phyloP scores from a whole-genome alignment of 116 monocot species.

The Cymodocea nodosa region DNA sequence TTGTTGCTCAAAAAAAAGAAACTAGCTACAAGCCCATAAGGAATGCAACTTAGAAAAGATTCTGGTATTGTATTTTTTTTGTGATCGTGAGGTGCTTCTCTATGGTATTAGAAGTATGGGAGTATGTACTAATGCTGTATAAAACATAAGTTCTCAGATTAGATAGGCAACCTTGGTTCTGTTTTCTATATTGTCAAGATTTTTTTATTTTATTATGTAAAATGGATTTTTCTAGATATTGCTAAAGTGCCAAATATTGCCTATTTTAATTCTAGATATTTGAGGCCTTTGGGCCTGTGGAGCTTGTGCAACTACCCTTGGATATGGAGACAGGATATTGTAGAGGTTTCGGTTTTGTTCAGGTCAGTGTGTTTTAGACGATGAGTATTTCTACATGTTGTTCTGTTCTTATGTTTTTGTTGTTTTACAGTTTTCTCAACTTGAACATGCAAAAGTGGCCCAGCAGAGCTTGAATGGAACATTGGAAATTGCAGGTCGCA shows the following conservation, averaged over 20 bases:
- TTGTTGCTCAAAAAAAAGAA: too few relatives aligned
- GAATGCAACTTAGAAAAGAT: too few relatives aligned
- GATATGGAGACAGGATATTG: slow-evolving; percentile 83
- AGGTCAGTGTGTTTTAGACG: slow-evolving; percentile 23
- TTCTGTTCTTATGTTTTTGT: neutral
- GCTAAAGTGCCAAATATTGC: neutral
- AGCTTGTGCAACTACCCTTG: slow-evolving; percentile 84
- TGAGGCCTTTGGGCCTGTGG: slow-evolving; percentile 90
- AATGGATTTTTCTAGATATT: neutral
- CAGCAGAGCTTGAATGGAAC: slow-evolving; percentile 62
- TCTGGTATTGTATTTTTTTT: too few relatives aligned
- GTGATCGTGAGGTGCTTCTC: too few relatives aligned
- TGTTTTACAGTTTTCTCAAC: slow-evolving; percentile 40
- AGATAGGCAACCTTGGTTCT: too few relatives aligned
- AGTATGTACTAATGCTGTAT: too few relatives aligned
- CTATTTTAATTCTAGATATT: slow-evolving; percentile 40
- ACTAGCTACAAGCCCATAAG: too few relatives aligned
- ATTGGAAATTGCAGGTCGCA: slow-evolving; percentile 62
- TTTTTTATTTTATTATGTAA: too few relatives aligned
- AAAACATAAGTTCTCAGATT: too few relatives aligned
- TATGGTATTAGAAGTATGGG: too few relatives aligned
- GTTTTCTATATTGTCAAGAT: too few relatives aligned
- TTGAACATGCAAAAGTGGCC: slow-evolving; percentile 66
- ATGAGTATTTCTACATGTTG: neutral
- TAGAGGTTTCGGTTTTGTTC: slow-evolving; percentile 87